Conservation (phyloP, 2,329 filamentous ascomycete genomes). For the Westerdykella sp. region DNA sequence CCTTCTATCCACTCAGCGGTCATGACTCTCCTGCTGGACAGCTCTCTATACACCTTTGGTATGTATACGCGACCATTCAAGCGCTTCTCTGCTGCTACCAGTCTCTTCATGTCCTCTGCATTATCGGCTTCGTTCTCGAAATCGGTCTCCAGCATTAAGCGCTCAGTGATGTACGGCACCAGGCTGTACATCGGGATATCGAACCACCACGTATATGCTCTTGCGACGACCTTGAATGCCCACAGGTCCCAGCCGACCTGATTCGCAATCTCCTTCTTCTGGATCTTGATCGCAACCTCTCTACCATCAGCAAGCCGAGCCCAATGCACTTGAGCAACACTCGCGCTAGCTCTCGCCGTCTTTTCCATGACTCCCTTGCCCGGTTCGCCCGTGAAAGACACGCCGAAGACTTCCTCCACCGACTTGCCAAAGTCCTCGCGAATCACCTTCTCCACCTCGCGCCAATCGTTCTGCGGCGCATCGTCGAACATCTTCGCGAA, state of each 20-base stretch:
- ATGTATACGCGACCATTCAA: constrained; percentile 80
- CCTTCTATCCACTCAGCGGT: constrained; percentile 98
- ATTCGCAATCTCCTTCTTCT: constrained; percentile 87
- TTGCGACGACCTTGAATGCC: constrained; percentile 86
- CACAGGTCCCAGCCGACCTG: constrained; percentile 94
- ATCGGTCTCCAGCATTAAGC: constrained; percentile 88
- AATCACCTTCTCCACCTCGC: constrained; percentile 77
- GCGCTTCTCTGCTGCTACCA: constrained; percentile 69
- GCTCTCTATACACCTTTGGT: constrained; percentile 73
- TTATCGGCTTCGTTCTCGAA: constrained; percentile 90
- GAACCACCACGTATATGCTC: constrained; percentile 79
- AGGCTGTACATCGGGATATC: constrained; percentile 88
- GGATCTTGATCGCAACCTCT: constrained; percentile 92
- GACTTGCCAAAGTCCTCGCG: constrained; percentile 77
- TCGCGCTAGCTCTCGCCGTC: constrained; percentile 72
- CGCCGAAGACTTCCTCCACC: constrained; percentile 85
- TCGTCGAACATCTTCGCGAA: constrained; percentile 97
- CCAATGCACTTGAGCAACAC: constrained; percentile 96
- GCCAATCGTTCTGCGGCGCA: constrained; percentile 87
- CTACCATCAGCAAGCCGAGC: constrained; percentile 76
- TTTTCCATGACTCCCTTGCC: constrained; percentile 62
- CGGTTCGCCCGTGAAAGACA: constrained; percentile 67
- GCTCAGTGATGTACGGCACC: constrained; percentile 87
- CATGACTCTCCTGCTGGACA: constrained; percentile 77
- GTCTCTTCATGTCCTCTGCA: constrained; percentile 70